These are phyloP conservation scores for Pleodorina starrii DNA, from an alignment of 139 green algal species.

Conservation along the genomic window DNA sequence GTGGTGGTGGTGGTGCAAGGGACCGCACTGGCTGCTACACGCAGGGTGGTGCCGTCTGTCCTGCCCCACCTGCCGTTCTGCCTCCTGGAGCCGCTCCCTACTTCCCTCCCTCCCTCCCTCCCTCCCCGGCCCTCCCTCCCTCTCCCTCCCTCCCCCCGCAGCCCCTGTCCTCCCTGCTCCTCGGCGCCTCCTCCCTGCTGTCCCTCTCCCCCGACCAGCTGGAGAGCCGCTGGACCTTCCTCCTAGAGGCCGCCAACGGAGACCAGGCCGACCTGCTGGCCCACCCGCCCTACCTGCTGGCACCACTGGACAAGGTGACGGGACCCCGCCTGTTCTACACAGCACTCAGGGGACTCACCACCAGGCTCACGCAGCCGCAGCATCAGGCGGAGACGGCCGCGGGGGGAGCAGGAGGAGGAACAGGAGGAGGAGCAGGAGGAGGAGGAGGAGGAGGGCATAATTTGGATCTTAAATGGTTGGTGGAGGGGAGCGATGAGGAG, in stretches of 20 bases:
- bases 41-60: neutral
- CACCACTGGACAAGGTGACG: neutral
- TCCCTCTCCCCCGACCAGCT: constrained; percentile 23
- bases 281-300: constrained; percentile 12
- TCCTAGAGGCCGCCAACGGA: constrained; percentile 3
- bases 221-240: constrained; percentile 44
- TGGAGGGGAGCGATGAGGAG: constrained; percentile 15
- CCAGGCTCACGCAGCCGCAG: neutral
- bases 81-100: neutral
- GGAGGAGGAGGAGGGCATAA: neutral
- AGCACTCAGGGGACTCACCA: neutral
- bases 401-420: neutral
- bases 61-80: neutral
- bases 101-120: neutral
- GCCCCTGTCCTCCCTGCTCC: neutral
- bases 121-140: neutral
- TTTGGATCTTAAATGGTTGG: constrained; percentile 23
- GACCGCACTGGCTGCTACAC: neutral
- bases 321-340: neutral
- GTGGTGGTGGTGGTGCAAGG: neutral
- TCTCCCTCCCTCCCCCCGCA: neutral
- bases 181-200: neutral
- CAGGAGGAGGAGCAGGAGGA: neutral
- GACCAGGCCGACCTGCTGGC: neutral
- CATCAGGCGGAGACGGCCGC: neutral